phyloP scores from a whole-genome alignment of 1,284 basidiomycete genomes.

The Rhodofomes roseus region DNA sequence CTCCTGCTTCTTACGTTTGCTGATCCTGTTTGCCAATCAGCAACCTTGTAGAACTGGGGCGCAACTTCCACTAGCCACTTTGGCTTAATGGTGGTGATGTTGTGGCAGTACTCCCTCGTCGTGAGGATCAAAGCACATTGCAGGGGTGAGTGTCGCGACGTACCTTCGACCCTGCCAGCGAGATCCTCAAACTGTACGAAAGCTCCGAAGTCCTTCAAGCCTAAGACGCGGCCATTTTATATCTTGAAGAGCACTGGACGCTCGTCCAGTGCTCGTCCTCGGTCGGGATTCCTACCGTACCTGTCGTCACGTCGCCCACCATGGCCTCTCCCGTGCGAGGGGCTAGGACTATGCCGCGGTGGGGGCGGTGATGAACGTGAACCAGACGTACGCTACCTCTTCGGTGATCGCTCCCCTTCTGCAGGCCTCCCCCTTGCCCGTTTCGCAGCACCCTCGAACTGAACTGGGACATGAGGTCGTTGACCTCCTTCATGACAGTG shows the following conservation, averaged over 20 bases:
- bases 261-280: conserved; percentile 64
- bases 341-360: conserved; percentile 50
- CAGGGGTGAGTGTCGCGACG: conserved; percentile 34
- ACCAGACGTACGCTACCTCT: conserved; percentile 57
- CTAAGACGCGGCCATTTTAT: conserved; percentile 84
- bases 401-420: conserved; percentile 46
- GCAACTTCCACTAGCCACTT: conserved; percentile 99
- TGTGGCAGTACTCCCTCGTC: conserved; percentile 91
- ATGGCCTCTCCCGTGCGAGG: conserved; percentile 47
- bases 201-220: conserved; percentile 93
- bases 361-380: conserved; percentile 44
- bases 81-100: conserved; percentile 94
- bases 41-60: conserved; percentile 96
- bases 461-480: conserved; percentile 82
- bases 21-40: conserved; percentile 95
- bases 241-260: conserved; percentile 92
- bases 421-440: conserved; percentile 45
- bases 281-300: conserved; percentile 30
- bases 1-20: conserved; percentile 95
- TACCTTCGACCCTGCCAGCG: conserved; percentile 84
- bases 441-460: conserved; percentile 61
- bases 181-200: conserved; percentile 91
- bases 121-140: conserved; percentile 50
- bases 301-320: conserved; percentile 42
- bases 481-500: conserved; percentile 74